Percentiles rank a stretch among this genome's conserved stretches.
phyloP scores from a whole-genome alignment of 768 basidiomycete species.

The Lentinula guzmanii region DNA sequence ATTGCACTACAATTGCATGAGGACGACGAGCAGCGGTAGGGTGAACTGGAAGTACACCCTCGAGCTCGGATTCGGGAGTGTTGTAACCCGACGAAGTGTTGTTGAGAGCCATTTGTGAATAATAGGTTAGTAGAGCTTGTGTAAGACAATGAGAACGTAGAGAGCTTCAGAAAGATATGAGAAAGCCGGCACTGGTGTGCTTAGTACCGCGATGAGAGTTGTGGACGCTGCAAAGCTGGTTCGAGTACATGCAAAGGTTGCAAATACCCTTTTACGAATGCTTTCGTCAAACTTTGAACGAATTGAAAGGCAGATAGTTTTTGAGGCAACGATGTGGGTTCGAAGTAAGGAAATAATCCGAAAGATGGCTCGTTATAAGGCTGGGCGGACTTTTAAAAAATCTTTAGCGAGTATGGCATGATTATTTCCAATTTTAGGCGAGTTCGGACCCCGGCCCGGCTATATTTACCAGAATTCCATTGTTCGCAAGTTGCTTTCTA shows the following conservation, averaged over 20 bases:
- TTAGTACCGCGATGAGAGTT: conserved; percentile 85
- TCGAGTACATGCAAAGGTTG: conserved; percentile 86
- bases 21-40: conserved; percentile 81
- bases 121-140: conserved; percentile 18
- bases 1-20: conserved; percentile 72
- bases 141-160: conserved; percentile 22
- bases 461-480: neutral
- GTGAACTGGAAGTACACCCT: conserved; percentile 67
- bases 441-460: neutral
- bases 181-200: conserved; percentile 70
- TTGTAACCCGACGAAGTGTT: conserved; percentile 57
- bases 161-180: conserved; percentile 41
- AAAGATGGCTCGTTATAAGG: neutral
- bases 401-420: neutral
- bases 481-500: too few species aligned
- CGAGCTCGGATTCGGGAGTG: conserved; percentile 68
- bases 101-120: conserved; percentile 42
- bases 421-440: neutral
- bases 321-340: neutral
- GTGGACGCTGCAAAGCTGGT: conserved; percentile 86
- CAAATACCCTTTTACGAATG: conserved; percentile 20
- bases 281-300: neutral
- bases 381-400: neutral
- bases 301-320: too few species aligned
- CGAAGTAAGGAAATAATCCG: neutral